Evolutionary conservation across 1,284 basidiomycete genomes (phyloP).

Genomic region (Coniferiporia weirii): DNA sequence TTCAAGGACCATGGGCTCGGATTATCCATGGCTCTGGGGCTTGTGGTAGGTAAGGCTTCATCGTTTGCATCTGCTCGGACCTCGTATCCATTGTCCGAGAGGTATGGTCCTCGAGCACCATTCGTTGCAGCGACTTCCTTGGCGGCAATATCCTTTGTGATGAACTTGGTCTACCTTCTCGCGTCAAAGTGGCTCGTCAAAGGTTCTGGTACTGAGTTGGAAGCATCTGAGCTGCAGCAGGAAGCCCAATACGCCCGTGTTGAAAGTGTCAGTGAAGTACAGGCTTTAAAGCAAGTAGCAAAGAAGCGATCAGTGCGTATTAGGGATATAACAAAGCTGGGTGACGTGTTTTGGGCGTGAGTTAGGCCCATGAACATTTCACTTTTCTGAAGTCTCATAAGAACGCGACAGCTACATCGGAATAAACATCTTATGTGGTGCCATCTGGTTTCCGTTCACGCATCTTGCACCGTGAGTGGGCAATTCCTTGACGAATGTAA

Average conservation of each 20-base stretch:
- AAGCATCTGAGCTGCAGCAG: conserved; percentile 52
- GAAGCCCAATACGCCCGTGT: conserved; percentile 44
- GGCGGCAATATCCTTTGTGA: conserved; percentile 56
- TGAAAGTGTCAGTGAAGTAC: conserved; percentile 47
- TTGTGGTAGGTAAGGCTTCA: conserved; percentile 71
- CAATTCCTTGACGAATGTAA: neutral
- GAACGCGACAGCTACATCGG: conserved; percentile 50
- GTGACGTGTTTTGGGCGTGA: conserved; percentile 78
- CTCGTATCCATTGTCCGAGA: conserved; percentile 69
- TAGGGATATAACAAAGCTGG: conserved; percentile 56
- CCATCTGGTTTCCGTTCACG: conserved; percentile 73
- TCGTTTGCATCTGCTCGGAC: conserved; percentile 72
- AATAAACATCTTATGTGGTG: conserved; percentile 69
- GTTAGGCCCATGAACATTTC: conserved; percentile 22
- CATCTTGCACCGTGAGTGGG: conserved; percentile 65
- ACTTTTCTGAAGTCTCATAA: neutral
- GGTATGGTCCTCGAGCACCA: conserved; percentile 62
- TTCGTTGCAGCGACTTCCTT: conserved; percentile 67
- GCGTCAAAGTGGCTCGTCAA: conserved; percentile 59
- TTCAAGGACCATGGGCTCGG: conserved; percentile 75
- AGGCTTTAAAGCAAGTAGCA: conserved; percentile 61
- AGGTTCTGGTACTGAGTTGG: conserved; percentile 54
- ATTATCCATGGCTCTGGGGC: conserved; percentile 71
- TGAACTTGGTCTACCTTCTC: conserved; percentile 64
- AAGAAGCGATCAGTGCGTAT: conserved; percentile 58